phyloP scores from a whole-genome alignment of 352 stramenopile species.

The Phytopythium kandeliae region DNA sequence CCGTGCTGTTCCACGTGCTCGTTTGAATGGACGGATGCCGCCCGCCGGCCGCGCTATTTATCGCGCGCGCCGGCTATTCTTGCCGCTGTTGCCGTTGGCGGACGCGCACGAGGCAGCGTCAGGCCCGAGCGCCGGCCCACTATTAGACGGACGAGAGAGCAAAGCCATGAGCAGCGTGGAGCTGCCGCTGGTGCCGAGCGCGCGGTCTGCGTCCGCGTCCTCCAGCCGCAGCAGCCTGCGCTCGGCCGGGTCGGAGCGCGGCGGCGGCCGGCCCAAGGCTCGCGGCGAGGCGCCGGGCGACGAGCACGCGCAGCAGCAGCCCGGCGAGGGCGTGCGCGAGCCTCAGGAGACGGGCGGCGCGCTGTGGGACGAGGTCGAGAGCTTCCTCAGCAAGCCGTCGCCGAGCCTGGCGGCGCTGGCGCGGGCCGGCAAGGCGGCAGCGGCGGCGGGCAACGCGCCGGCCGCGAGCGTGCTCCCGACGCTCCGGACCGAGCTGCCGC shows the following conservation, averaged over 20 bases:
- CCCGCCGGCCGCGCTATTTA: neutral
- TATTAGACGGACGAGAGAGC: neutral
- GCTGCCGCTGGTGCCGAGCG: constrained; percentile 42
- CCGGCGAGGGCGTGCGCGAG: constrained; percentile 20
- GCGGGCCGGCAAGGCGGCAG: constrained; percentile 28
- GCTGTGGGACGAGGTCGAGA: constrained; percentile 71
- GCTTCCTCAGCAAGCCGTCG: constrained; percentile 66
- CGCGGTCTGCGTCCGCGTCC: constrained; percentile 31
- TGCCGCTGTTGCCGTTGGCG: neutral
- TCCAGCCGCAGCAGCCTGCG: constrained; percentile 35
- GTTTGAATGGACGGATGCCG: constrained; percentile 29
- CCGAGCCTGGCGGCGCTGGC: constrained; percentile 41
- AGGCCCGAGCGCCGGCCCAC: neutral
- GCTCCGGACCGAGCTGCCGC: constrained; percentile 21
- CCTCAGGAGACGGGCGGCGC: constrained; percentile 38
- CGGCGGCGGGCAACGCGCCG: constrained; percentile 12
- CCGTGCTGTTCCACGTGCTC: constrained; percentile 71
- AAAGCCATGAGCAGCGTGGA: constrained; percentile 40
- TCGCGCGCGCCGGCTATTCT: constrained; percentile 1
- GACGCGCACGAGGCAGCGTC: too few species aligned
- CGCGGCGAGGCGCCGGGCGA: constrained; percentile 15
- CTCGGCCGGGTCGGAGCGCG: constrained; percentile 37
- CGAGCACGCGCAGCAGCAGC: constrained; percentile 11
- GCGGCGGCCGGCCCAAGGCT: constrained; percentile 19
- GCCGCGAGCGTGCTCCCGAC: constrained; percentile 31